Evolutionary conservation across 2,329 filamentous ascomycete species (phyloP).

Genomic region (Monosporascus ibericus): DNA sequence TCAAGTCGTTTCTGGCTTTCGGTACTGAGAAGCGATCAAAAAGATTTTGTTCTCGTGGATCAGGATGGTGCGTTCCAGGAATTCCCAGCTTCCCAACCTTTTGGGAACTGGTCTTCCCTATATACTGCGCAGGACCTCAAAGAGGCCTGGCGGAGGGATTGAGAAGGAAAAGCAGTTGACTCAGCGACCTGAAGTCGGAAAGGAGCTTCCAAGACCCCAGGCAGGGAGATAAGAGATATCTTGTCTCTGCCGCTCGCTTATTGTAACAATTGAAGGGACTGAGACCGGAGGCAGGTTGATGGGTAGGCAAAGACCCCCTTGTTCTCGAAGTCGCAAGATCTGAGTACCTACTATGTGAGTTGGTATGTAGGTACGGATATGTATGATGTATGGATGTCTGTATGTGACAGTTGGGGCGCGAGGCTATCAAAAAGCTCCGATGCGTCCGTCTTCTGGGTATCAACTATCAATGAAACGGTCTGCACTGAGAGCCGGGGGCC

Average conservation of each 20-base stretch:
- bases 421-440: too few species aligned
- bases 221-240: slow-evolving; percentile 2
- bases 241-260: slow-evolving; percentile 19
- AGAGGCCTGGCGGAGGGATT: slow-evolving; percentile 4
- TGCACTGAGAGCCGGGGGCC: not conserved
- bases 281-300: slow-evolving; percentile 11
- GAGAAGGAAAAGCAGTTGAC: slow-evolving; percentile 14
- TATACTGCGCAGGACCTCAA: slow-evolving; percentile 17
- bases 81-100: slow-evolving; percentile 16
- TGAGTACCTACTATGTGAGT: not conserved
- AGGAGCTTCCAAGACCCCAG: slow-evolving; percentile 22
- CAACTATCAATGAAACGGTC: not conserved
- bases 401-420: too few species aligned
- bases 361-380: too few species aligned
- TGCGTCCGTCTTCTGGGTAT: too few species aligned
- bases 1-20: not conserved
- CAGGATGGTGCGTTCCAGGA: slow-evolving; percentile 18
- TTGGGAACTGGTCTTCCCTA: slow-evolving; percentile 8
- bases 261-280: slow-evolving; percentile 10
- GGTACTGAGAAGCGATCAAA: not conserved
- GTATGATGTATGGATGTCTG: too few species aligned
- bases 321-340: slow-evolving; percentile 24
- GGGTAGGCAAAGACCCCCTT: slow-evolving; percentile 16
- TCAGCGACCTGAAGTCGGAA: slow-evolving; percentile 19
- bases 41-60: slow-evolving; percentile 8